Conservation (phyloP, 805 yeast species). For the Starmerella apicola region DNA sequence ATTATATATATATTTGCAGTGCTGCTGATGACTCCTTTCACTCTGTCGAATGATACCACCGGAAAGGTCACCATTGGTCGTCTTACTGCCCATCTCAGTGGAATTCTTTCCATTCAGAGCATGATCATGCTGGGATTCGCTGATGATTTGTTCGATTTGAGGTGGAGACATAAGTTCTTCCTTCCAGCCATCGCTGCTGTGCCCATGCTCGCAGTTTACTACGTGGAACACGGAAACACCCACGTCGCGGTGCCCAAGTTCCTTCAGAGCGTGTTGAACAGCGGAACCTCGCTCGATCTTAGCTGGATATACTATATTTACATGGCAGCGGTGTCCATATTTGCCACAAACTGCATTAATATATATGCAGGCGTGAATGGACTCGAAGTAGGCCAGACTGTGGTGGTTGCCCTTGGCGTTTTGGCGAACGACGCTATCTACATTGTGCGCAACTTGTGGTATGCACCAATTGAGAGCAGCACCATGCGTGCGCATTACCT, state of each 20-base stretch:
- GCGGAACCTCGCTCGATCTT: conserved; percentile 45
- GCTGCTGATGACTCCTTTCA: conserved; percentile 66
- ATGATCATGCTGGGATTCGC: conserved; percentile 78
- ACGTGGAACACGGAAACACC: conserved; percentile 88
- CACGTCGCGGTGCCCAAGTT: conserved; percentile 70
- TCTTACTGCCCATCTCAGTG: conserved; percentile 75
- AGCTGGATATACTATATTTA: conserved; percentile 72
- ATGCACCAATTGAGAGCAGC: conserved; percentile 25
- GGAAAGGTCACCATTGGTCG: conserved; percentile 35
- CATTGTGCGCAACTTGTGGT: conserved; percentile 27
- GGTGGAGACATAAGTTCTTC: conserved; percentile 96
- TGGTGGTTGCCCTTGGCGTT: conserved; percentile 60
- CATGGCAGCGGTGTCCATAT: conserved; percentile 85
- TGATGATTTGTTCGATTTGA: conserved; percentile 87
- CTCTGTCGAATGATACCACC: conserved; percentile 3
- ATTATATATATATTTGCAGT: conserved; percentile 66
- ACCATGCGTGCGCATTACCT: conserved; percentile 75
- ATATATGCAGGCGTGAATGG: conserved; percentile 96
- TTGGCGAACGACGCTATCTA: conserved; percentile 69
- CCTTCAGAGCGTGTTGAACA: conserved; percentile 25
- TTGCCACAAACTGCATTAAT: conserved; percentile 92
- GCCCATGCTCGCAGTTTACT: conserved; percentile 82
- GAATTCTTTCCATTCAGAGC: conserved; percentile 68
- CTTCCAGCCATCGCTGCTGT: conserved; percentile 89
- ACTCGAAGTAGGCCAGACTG: conserved; percentile 87